Evolutionary conservation across 805 yeast genomes (phyloP), one percentile per base, ranked within the genome.

Genomic region (Saturnispora hagleri): DNA sequence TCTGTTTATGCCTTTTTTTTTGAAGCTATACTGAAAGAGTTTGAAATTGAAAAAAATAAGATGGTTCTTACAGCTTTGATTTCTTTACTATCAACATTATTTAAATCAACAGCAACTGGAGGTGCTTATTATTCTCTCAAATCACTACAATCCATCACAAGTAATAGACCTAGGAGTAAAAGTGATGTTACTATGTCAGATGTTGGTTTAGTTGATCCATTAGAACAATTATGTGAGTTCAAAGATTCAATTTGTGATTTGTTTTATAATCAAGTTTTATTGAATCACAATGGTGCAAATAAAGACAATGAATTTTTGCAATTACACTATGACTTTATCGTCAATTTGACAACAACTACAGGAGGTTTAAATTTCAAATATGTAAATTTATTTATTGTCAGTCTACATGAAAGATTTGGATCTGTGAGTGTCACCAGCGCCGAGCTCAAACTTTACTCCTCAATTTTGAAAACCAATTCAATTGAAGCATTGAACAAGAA

Each of bases 21-120:
- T 51, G 64, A 59, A 6, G 53, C 53, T 1, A 49, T 79, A 4
- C 58, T 76, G 12, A 52, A 58, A 36, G 63, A 71, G 42, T 51
- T 76, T 24, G 60, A 68, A 41, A 10, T 18, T 26, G 82, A 79
- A 63, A 57, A 69, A 33, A 72, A 77, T 53, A 75, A 73, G 7
- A 64, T 73, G 20, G 89, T 82, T 0, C 71, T 79, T 1, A 65
- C 69, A 42, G 81, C 78, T 52, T 68, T 77, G 1, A 62, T 83
- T 35, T 68, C 67, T 17, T 65, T 83, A 2, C 56, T 80, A 36
- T 69, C 72, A 5, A 58, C 60, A 1, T 63, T 81, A 5, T 69
- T 80, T 46, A 63, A 64, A 44, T 50, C 46, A 6, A 62, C 72
- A 0, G 44, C 60, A 4, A 55, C 53, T 31, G 62, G 62, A 8